Evolutionary conservation across 148 eudicot genomes (phyloP).

Genomic region (Camellia lanceoleosa): DNA sequence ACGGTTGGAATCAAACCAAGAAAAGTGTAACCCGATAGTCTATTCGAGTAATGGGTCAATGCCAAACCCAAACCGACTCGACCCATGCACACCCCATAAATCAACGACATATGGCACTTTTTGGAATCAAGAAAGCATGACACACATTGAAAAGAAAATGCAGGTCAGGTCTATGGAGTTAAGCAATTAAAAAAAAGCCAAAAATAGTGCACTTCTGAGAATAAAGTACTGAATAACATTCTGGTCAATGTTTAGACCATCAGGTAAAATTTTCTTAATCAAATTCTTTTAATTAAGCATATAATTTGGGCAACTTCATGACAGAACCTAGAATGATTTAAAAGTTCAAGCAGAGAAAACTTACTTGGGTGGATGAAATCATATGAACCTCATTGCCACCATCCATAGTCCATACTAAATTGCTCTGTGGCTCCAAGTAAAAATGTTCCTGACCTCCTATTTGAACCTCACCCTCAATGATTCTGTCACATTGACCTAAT

Average conservation of each 20-base stretch:
- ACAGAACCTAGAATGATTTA: neutral
- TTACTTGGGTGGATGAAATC: constrained; percentile 98
- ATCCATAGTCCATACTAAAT: constrained; percentile 83
- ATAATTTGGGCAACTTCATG: neutral
- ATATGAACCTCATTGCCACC: constrained; percentile 95
- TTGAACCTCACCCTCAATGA: constrained; percentile 87
- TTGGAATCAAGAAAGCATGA: neutral
- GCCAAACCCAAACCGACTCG: too few species aligned
- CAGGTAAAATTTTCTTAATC: neutral
- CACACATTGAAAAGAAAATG: neutral
- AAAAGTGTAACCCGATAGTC: too few species aligned
- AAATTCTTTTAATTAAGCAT: neutral
- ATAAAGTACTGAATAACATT: too few species aligned
- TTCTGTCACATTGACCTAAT: constrained; percentile 76
- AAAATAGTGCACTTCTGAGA: neutral
- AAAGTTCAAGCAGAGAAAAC: constrained; percentile 16
- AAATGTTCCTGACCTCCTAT: constrained; percentile 98
- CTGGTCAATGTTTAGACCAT: too few species aligned
- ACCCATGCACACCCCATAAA: too few species aligned
- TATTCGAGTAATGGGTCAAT: too few species aligned
- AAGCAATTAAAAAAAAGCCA: neutral
- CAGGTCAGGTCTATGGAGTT: neutral
- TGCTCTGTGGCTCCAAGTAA: constrained; percentile 84
- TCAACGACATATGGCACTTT: neutral
- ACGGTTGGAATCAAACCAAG: too few species aligned